Base-by-base conservation (phyloP, 768 basidiomycete genomes). In the Russula griseocarnosa region DNA sequence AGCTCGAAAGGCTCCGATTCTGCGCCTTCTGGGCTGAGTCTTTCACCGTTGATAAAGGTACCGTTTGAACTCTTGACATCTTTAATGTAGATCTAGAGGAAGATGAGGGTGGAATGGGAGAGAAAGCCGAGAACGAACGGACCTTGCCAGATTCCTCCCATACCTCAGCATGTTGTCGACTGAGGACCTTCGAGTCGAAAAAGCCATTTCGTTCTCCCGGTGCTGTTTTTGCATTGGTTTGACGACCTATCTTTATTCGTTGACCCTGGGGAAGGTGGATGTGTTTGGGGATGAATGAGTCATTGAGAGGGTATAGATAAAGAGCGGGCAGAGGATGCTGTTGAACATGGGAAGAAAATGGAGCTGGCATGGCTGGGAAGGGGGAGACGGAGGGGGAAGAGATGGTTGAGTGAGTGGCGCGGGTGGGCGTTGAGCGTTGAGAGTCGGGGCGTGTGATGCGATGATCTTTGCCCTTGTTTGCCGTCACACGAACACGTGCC, bases 31-130 rank as follows among this genome's bases (percentile, higher is more conserved):
- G 82, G 81, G 67, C 89, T 92, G 54, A 98, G 85, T 46, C 97
- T 83, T 68, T 98, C 94, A 61, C 92, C 88, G 70, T 99, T 98
- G 74, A 99, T 94, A 73, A 98, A 99, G 7, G 97, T 99, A 1
- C 97, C 97, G 68, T 99, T 99, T 1, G 92, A 94, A 68, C 90
- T 93, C 79, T 96, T 96, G 73, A 98, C 94, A 75, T 98, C 97
- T 76, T 94, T 96, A 81, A 99, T 98, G 79, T 78, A 96, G 75
- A 98, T 94, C 94, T 98, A 61, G 50, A 44, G 34, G 36, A 62
- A 64, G 58, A 67, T 63, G 62, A 65, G 58, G 63, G 40, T 50
- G 60, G 61, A 65, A 67, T 67, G 50, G 65, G 55, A 40, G 61
- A 50, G 42, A 49, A 61, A 52, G 58, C 58, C 53, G 58, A 53